These are phyloP conservation scores for Asclepias syriaca DNA, from an alignment of 257 asterid genomes.

Conservation along the genomic window DNA sequence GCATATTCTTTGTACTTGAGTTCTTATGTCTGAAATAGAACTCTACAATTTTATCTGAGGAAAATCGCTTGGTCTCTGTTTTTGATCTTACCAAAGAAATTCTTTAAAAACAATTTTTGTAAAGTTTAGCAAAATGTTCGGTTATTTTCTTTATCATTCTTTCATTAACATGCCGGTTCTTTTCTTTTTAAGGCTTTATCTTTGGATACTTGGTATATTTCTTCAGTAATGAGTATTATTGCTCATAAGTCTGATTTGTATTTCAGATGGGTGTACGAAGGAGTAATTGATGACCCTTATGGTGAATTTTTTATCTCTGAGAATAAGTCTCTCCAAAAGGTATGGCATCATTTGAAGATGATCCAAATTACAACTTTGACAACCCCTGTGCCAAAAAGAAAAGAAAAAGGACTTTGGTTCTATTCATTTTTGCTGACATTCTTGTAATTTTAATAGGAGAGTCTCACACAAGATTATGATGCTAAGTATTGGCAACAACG, in stretches of 20 bases:
- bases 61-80: background rate
- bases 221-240: background rate
- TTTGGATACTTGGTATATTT: background rate
- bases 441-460: constrained; percentile 59
- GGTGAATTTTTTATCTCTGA: constrained; percentile 96
- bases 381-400: background rate
- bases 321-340: constrained; percentile 94
- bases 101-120: background rate
- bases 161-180: background rate
- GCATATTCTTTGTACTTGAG: background rate
- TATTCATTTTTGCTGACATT: constrained; percentile 26
- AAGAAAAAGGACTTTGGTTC: constrained; percentile 5
- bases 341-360: constrained; percentile 22
- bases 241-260: constrained; percentile 5
- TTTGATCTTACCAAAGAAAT: background rate
- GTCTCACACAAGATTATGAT: constrained; percentile 92
- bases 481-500: constrained; percentile 95
- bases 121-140: background rate
- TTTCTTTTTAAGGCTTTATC: background rate
- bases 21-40: background rate
- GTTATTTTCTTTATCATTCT: background rate
- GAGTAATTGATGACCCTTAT: constrained; percentile 91
- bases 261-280: constrained; percentile 96
- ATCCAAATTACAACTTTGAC: background rate
- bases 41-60: background rate